These are phyloP conservation scores for Cylindrotheca fusiformis DNA, from an alignment of 108 stramenopile genomes.

Conservation along the genomic window DNA sequence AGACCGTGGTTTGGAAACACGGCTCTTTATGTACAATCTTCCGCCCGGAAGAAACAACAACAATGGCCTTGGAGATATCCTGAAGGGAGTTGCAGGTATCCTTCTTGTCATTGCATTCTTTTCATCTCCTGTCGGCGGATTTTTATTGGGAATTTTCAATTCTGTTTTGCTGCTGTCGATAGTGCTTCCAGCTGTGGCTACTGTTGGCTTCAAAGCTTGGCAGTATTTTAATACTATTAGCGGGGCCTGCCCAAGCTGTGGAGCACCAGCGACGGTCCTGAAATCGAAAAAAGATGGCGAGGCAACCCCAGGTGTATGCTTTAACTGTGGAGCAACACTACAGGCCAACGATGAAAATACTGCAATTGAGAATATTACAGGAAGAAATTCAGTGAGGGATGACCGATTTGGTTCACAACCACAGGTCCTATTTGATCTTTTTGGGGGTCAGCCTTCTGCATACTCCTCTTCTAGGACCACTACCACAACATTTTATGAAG, in stretches of 20 bases:
- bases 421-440: conserved; percentile 40
- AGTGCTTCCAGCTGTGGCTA: conserved; percentile 49
- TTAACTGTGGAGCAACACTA: conserved; percentile 63
- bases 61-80: conserved; percentile 22
- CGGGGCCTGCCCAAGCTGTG: conserved; percentile 71
- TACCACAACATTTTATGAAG: conserved; percentile 18
- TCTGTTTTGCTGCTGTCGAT: conserved; percentile 58
- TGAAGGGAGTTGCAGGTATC: conserved; percentile 22
- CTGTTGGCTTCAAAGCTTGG: conserved; percentile 61
- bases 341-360: conserved; percentile 36
- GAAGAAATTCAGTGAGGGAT: conserved; percentile 35
- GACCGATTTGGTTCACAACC: conserved; percentile 20
- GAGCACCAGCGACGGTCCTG: conserved; percentile 39
- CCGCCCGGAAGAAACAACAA: conserved; percentile 19
- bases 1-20: too few species aligned
- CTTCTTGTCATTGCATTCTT: conserved; percentile 49
- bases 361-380: conserved; percentile 26
- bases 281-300: conserved; percentile 44
- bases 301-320: conserved; percentile 44
- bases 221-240: conserved; percentile 56
- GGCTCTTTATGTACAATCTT: conserved; percentile 36
- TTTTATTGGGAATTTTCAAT: conserved; percentile 73
- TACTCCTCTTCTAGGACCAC: conserved; percentile 19
- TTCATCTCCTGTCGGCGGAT: conserved; percentile 60
- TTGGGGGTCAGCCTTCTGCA: conserved; percentile 23